These are phyloP conservation scores for Phialophora expanda DNA, from an alignment of 2,329 filamentous ascomycete genomes.

Conservation along the genomic window DNA sequence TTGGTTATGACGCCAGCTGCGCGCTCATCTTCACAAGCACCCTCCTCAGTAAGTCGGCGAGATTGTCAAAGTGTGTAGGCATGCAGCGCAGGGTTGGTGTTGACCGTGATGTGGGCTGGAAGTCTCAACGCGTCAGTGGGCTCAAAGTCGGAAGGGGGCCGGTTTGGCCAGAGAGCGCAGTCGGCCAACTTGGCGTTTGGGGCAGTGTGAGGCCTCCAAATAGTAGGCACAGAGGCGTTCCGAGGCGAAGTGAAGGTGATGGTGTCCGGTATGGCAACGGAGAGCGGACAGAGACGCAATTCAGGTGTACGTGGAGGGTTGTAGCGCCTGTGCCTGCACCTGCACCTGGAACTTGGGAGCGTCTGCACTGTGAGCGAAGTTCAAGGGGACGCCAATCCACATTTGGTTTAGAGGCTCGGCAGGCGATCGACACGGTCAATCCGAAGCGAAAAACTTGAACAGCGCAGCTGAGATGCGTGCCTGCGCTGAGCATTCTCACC, in stretches of 20 bases:
- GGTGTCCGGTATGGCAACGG: neutral
- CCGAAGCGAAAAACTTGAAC: constrained; percentile 7
- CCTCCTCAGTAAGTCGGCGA: constrained; percentile 22
- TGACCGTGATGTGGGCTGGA: constrained; percentile 19
- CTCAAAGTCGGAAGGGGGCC: constrained; percentile 30
- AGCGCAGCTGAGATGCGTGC: constrained; percentile 8
- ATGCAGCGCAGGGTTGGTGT: constrained; percentile 19
- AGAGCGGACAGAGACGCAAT: neutral
- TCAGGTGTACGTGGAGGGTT: constrained; percentile 5
- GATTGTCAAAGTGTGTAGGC: constrained; percentile 8
- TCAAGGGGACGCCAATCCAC: constrained; percentile 12
- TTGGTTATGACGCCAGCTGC: constrained; percentile 32
- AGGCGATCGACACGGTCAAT: constrained; percentile 18
- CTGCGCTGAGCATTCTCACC: constrained; percentile 15
- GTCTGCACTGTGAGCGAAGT: constrained; percentile 16
- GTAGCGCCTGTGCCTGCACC: constrained; percentile 9
- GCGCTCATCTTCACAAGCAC: constrained; percentile 36
- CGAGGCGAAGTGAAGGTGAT: neutral
- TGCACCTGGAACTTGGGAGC: constrained; percentile 19
- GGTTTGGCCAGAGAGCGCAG: constrained; percentile 19
- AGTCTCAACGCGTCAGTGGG: constrained; percentile 31
- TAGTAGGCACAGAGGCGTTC: neutral
- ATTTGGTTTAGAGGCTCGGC: constrained; percentile 14
- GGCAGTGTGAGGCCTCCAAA: neutral
- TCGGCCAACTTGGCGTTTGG: constrained; percentile 10